Base-by-base conservation (phyloP, 2,329 filamentous ascomycete species). In the Stachybotrys elegans region DNA sequence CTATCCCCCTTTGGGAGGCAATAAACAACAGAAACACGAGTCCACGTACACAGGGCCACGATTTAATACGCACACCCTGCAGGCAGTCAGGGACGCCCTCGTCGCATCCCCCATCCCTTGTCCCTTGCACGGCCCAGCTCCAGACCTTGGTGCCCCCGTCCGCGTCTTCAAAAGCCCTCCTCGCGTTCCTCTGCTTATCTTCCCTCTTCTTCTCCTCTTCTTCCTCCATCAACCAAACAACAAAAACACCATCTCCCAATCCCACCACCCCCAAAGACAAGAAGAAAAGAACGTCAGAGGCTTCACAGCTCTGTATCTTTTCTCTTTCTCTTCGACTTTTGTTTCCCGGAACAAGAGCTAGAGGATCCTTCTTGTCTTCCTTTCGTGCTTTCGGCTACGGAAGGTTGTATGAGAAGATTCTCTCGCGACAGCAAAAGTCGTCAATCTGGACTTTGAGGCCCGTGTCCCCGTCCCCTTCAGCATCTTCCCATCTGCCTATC, bases 371-470 rank as follows among this genome's bases (percentile, higher is more conserved):
- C 78, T 82, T 81, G 71, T 78, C 77, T 75, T 81, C 79, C 79
- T 82, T 81, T 82, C 78, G 78, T 68, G 54, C 21, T 69, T 67
- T n/a, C 70, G 62, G 74, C 68, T 69, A 81, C 81, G 79, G 57
- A 66, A 69, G 68, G 67, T 69, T 70, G 67, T 63, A 67, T 68
- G 81, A 88, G 84, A 84, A 82, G 77, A 78, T 81, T 71, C 69
- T 75, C 72, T 71, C 67, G 72, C 82, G 75, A 73, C 71, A 70
- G 68, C 59, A 83, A 83, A 86, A 84, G 83, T 86, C 86, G 88
- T 77, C 88, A 96, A 89, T 79, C 91, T 96, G 91, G 91, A 96
- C 88, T 96, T 95, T 93, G 91, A 95, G 87, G 90, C 91, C 76
- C 88, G 90, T 75, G 88, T 96, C 75, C 89, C 92, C 80, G 93